phyloP scores from a whole-genome alignment of 2,329 filamentous ascomycete species.

The Huntiella abstrusa region DNA sequence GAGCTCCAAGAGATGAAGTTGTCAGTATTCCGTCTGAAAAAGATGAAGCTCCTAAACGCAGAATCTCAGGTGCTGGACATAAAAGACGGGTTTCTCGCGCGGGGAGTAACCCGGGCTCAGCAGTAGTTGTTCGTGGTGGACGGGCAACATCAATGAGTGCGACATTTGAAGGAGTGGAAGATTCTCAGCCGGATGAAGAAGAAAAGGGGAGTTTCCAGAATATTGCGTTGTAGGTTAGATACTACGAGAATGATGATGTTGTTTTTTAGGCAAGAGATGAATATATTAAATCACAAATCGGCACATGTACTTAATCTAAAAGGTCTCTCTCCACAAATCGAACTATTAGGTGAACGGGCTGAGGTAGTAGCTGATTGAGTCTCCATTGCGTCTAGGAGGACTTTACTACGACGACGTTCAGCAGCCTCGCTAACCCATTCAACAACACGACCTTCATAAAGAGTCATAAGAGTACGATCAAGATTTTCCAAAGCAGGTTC shows the following conservation, averaged over 20 bases:
- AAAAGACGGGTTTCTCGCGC: too few species aligned
- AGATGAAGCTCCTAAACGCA: not conserved
- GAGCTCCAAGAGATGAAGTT: conserved; percentile 12
- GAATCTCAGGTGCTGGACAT: too few species aligned
- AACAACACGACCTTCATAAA: conserved; percentile 11
- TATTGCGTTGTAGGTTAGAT: conserved; percentile 5
- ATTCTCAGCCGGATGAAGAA: conserved; percentile 17
- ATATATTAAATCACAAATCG: too few species aligned
- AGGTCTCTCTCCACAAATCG: conserved; percentile 6
- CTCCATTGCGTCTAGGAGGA: conserved; percentile 6
- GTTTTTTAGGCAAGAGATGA: not conserved
- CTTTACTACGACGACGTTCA: conserved; percentile 6
- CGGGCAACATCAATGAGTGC: conserved; percentile 16
- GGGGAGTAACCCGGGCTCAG: too few species aligned
- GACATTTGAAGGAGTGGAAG: conserved; percentile 17
- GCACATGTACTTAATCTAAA: conserved; percentile 3
- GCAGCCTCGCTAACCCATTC: conserved; percentile 10
- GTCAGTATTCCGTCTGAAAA: not conserved
- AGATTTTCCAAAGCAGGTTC: conserved; percentile 27
- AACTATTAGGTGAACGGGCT: conserved; percentile 7
- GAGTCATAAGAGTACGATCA: conserved; percentile 19
- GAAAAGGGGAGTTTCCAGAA: conserved; percentile 11
- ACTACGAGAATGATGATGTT: not conserved
- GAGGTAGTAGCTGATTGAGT: not conserved
- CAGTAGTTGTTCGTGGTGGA: too few species aligned